Conservation (phyloP, 2,329 filamentous ascomycete species). For the Orbilia javanica region DNA sequence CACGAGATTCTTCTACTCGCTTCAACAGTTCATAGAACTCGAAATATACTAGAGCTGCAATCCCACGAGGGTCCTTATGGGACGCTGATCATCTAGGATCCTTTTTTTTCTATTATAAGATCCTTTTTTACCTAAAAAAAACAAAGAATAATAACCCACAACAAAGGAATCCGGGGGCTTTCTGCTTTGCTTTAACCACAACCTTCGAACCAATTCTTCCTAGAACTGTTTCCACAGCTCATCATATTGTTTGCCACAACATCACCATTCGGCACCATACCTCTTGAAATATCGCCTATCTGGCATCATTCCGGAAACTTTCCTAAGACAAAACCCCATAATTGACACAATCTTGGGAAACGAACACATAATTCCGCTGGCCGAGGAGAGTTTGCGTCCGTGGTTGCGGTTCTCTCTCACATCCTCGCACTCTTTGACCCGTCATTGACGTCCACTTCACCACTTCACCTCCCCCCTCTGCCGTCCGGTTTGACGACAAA, state of each 20-base stretch:
- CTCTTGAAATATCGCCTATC: slow-evolving; percentile 3
- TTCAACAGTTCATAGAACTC: slow-evolving; percentile 33
- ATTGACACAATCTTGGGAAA: slow-evolving; percentile 24
- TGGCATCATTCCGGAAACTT: slow-evolving; percentile 13
- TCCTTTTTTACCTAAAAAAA: slow-evolving; percentile 39
- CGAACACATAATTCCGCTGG: slow-evolving; percentile 1
- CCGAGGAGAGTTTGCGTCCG: slow-evolving; percentile 39
- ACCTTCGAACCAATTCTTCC: slow-evolving; percentile 5
- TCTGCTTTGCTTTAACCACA: slow-evolving; percentile 10
- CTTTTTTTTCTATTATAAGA: slow-evolving; percentile 31
- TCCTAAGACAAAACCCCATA: slow-evolving; percentile 1
- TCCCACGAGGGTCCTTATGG: slow-evolving; percentile 29
- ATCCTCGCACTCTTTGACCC: slow-evolving; percentile 16
- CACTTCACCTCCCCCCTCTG: slow-evolving; percentile 10
- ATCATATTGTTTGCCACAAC: slow-evolving; percentile 6
- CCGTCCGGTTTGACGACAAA: slow-evolving; percentile 44
- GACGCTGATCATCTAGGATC: slow-evolving; percentile 14
- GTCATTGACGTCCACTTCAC: slow-evolving; percentile 42
- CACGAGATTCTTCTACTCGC: slow-evolving; percentile 43
- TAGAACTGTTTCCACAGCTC: neutral
- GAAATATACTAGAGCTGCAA: slow-evolving; percentile 19
- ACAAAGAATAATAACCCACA: slow-evolving; percentile 12
- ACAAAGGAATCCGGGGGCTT: slow-evolving; percentile 9
- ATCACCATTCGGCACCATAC: neutral
- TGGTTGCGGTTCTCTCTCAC: slow-evolving; percentile 20